Conservation (phyloP, 305 asterid genomes). For the Fraxinus albicans region DNA sequence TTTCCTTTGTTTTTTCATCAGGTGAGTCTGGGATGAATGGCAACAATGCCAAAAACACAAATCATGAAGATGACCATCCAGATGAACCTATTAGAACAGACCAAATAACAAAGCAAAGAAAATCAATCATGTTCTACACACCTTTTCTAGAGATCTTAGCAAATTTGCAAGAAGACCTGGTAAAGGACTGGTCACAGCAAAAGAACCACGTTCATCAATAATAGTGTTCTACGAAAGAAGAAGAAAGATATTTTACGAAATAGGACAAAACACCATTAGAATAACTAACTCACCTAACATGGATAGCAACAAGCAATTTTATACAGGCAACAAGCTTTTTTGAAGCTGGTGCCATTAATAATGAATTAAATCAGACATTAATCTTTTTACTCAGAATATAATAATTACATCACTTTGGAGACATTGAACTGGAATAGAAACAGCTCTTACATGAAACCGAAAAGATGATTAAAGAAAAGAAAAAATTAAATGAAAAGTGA, state of each 20-base stretch:
- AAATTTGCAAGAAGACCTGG: conserved; percentile 64
- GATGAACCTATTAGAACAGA: conserved; percentile 7
- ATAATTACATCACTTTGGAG: neutral
- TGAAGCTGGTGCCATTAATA: neutral
- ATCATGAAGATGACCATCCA: neutral
- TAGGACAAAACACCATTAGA: conserved; percentile 17
- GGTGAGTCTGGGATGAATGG: neutral
- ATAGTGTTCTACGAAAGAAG: conserved; percentile 59
- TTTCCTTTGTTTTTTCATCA: neutral
- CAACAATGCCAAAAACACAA: neutral
- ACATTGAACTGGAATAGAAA: neutral
- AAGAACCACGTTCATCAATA: conserved; percentile 84
- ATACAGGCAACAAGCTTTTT: conserved; percentile 3
- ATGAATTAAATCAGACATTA: neutral
- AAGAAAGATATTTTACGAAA: neutral
- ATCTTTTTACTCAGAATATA: neutral
- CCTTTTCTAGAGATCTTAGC: conserved; percentile 66
- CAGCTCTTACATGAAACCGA: neutral
- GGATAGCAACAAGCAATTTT: conserved; percentile 2
- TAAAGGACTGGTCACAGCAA: conserved; percentile 76
- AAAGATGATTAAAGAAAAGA: neutral
- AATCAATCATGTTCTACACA: conserved; percentile 16
- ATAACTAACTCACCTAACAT: conserved; percentile 1
- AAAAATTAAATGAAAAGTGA: neutral
- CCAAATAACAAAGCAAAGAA: neutral